Conservation (phyloP, 176 grass and related monocot genomes). For the Oryza longistaminata region DNA sequence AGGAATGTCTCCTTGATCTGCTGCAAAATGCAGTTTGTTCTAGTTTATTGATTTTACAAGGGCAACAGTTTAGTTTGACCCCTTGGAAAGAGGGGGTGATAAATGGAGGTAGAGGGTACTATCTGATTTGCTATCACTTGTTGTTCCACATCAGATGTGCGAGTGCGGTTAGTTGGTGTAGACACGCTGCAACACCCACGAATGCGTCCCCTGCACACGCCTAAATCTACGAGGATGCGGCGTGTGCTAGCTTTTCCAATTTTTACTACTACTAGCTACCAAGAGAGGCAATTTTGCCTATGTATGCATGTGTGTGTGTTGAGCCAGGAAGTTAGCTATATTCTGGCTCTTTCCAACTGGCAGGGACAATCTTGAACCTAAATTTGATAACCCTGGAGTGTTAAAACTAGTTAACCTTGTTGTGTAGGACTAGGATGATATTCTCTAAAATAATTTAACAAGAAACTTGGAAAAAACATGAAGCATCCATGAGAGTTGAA, state of each 20-base stretch:
- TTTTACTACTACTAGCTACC: neutral
- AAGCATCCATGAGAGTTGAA: neutral
- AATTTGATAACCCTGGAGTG: no score
- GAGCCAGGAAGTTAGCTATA: neutral
- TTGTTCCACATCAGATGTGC: neutral
- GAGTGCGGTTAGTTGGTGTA: neutral
- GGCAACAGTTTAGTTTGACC: neutral
- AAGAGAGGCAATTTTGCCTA: neutral
- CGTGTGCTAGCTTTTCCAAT: neutral
- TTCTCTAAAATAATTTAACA: neutral
- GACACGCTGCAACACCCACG: no score
- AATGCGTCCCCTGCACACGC: no score
- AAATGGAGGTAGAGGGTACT: neutral
- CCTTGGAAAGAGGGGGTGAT: neutral
- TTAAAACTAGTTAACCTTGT: no score
- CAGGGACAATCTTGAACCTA: neutral
- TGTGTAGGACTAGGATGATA: neutral
- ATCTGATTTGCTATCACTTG: neutral
- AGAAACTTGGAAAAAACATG: neutral
- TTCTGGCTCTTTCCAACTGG: neutral
- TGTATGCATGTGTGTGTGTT: neutral
- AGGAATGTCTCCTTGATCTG: conserved; percentile 5
- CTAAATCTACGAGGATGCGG: neutral
- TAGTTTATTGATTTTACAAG: neutral
- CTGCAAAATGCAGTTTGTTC: neutral